These are phyloP conservation scores for Solanum gandarillasii DNA, from an alignment of 257 asterid genomes.

Conservation along the genomic window DNA sequence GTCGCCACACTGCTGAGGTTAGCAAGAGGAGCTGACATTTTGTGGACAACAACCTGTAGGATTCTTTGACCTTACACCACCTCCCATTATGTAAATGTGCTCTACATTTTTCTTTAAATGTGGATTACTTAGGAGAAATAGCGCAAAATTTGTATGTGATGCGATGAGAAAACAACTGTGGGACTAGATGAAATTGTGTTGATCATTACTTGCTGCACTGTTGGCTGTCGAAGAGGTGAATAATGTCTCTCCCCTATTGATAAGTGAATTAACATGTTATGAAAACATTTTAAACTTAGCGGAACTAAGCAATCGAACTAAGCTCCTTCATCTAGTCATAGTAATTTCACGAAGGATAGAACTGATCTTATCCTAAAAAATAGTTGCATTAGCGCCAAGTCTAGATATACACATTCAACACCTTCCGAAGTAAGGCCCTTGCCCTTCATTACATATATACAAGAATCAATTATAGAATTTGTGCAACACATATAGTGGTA, in stretches of 20 bases:
- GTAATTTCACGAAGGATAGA: neutral
- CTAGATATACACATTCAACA: neutral
- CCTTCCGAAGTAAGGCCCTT: neutral
- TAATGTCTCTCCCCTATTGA: constrained; percentile 58
- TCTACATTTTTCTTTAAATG: constrained; percentile 52
- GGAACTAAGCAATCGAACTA: neutral
- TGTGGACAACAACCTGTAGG: constrained; percentile 68
- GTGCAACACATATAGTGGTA: neutral
- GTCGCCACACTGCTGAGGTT: constrained; percentile 59
- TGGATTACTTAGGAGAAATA: constrained; percentile 64
- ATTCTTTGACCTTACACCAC: constrained; percentile 58
- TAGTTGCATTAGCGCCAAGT: neutral
- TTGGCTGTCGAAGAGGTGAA: constrained; percentile 60
- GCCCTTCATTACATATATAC: neutral
- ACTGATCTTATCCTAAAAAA: neutral
- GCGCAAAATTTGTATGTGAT: constrained; percentile 47
- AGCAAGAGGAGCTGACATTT: constrained; percentile 35
- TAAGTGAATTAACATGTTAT: neutral
- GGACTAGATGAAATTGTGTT: constrained; percentile 62
- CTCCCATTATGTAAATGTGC: constrained; percentile 78
- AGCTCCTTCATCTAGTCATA: neutral
- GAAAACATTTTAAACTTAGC: neutral
- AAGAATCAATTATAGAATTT: neutral
- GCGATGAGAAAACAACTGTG: constrained; percentile 53
- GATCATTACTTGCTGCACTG: constrained; percentile 65